phyloP scores from a whole-genome alignment of 352 stramenopile species.

The Elongisporangium anandrum region DNA sequence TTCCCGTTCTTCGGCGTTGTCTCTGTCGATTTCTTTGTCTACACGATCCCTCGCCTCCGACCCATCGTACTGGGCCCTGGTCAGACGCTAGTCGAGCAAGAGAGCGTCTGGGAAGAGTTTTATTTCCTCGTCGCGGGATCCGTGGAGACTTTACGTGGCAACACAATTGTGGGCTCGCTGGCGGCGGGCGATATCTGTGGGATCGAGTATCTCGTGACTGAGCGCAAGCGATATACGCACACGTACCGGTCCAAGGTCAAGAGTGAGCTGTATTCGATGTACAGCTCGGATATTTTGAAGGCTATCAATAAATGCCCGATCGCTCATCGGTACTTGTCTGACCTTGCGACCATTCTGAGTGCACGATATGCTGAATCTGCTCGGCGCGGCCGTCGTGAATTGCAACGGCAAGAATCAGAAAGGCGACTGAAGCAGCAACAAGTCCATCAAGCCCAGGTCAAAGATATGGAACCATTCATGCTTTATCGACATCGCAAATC shows the following conservation, averaged over 20 bases:
- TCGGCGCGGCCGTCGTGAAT: conserved; percentile 23
- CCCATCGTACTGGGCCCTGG: conserved; percentile 57
- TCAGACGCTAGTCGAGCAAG: conserved; percentile 62
- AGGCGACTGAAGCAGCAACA: conserved; percentile 17
- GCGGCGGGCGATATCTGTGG: conserved; percentile 66
- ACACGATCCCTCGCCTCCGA: conserved; percentile 46
- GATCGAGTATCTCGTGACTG: conserved; percentile 65
- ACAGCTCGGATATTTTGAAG: conserved; percentile 50
- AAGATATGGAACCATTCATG: conserved; percentile 40
- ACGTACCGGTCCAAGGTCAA: conserved; percentile 63
- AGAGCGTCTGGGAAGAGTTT: conserved; percentile 80
- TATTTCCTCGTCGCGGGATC: conserved; percentile 65
- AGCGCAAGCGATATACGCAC: conserved; percentile 50
- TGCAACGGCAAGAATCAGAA: conserved; percentile 12
- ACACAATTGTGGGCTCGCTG: conserved; percentile 56
- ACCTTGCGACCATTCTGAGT: conserved; percentile 51
- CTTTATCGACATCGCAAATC: conserved; percentile 70
- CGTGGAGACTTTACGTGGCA: conserved; percentile 53
- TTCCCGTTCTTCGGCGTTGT: conserved; percentile 76
- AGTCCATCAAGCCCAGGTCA: conserved; percentile 9
- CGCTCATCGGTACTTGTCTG: conserved; percentile 59
- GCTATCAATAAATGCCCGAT: conserved; percentile 59
- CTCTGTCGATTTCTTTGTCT: conserved; percentile 76
- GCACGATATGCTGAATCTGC: conserved; percentile 62
- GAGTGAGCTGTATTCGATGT: conserved; percentile 65